A percentile compares a stretch with the other conserved stretches of the same genome.
These are phyloP conservation scores for Ceratorhiza oryzae-sativae DNA, from an alignment of 1,284 basidiomycete genomes.

Conservation along the genomic window DNA sequence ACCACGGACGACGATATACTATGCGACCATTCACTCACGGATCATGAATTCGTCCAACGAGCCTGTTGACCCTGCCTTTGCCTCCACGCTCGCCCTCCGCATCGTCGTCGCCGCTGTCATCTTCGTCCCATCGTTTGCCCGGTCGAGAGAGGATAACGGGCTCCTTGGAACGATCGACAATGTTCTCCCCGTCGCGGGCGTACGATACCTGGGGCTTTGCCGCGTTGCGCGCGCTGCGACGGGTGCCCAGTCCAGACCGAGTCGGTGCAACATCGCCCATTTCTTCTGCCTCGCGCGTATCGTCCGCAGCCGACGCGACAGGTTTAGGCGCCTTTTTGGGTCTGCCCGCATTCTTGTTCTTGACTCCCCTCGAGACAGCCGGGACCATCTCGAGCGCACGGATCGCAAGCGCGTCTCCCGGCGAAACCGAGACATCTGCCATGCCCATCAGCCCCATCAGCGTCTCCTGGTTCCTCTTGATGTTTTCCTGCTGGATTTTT, in stretches of 20 bases:
- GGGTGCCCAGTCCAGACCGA: constrained; percentile 47
- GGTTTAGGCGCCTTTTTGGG: constrained; percentile 42
- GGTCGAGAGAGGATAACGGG: constrained; percentile 47
- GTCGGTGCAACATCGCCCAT: constrained; percentile 17
- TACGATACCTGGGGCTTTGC: constrained; percentile 64
- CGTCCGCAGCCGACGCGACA: constrained; percentile 34
- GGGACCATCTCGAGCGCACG: background rate
- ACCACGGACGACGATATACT: constrained; percentile 16
- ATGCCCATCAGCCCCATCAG: background rate
- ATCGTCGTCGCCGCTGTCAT: constrained; percentile 51
- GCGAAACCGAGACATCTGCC: background rate
- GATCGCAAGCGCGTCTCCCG: constrained; percentile 12
- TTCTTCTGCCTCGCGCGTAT: constrained; percentile 17
- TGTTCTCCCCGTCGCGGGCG: constrained; percentile 50
- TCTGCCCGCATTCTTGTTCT: constrained; percentile 14
- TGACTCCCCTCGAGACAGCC: no score
- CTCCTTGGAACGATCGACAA: constrained; percentile 43
- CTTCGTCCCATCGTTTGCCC: constrained; percentile 52
- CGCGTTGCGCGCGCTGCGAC: constrained; percentile 69
- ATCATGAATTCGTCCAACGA: constrained; percentile 59
- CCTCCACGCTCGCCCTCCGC: constrained; percentile 43
- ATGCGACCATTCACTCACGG: constrained; percentile 60
- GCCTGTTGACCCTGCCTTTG: constrained; percentile 54
- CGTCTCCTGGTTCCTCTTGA: background rate
- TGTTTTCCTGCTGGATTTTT: constrained; percentile 3